A percentile compares a stretch with the other conserved stretches of the same genome.
Evolutionary conservation across 73 alveolate species (phyloP).

Genomic region (Paramecium pentaurelia): DNA sequence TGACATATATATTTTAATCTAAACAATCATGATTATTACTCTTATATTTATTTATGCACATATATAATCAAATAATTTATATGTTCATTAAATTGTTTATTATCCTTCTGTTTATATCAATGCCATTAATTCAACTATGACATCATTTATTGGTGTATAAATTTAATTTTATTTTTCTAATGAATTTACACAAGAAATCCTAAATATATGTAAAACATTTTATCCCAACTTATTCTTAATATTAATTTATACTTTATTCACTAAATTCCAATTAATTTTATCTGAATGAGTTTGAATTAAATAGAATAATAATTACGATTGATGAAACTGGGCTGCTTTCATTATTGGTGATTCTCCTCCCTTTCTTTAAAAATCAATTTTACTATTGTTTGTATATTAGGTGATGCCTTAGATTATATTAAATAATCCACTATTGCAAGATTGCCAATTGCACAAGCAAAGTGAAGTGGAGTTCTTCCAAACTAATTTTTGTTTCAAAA

Average conservation of each 20-base stretch:
- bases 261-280: background rate
- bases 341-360: constrained; percentile 44
- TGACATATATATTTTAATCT: background rate
- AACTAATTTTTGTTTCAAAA: background rate
- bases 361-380: background rate
- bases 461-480: constrained; percentile 33
- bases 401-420: constrained; percentile 33
- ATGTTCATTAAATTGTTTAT: background rate
- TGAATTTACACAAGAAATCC: background rate
- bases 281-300: background rate
- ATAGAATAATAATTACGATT: background rate
- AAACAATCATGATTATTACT: background rate
- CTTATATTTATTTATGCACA: background rate
- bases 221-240: background rate
- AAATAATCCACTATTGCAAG: constrained; percentile 42
- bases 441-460: constrained; percentile 49
- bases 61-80: background rate
- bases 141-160: background rate
- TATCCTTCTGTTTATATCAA: background rate
- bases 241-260: background rate
- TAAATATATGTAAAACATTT: background rate
- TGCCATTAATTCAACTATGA: background rate
- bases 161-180: background rate
- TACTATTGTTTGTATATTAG: background rate
- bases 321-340: constrained; percentile 39